phyloP scores from a whole-genome alignment of 1,139 yeast species.

The Candida pseudoviswanathii region DNA sequence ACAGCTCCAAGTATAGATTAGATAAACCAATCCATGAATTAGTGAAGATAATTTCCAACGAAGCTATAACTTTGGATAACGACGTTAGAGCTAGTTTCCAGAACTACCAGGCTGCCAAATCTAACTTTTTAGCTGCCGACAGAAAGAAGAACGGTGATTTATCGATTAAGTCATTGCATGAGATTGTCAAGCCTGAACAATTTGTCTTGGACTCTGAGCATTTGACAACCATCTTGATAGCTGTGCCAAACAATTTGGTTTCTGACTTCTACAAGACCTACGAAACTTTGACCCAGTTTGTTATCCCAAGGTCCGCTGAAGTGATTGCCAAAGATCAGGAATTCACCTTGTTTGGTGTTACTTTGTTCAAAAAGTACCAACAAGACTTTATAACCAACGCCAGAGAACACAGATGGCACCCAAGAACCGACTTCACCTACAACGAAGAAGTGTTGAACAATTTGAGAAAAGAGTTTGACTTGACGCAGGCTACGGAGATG shows the following conservation, averaged over 20 bases:
- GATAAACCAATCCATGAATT: slow-evolving; percentile 83
- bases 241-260: slow-evolving; percentile 72
- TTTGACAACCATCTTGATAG: slow-evolving; percentile 78
- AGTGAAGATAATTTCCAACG: slow-evolving; percentile 68
- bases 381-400: slow-evolving; percentile 68
- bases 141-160: slow-evolving; percentile 92
- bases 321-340: slow-evolving; percentile 73
- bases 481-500: slow-evolving; percentile 73
- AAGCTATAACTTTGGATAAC: slow-evolving; percentile 77
- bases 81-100: slow-evolving; percentile 77
- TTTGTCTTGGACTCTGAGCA: slow-evolving; percentile 87
- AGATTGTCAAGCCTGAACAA: slow-evolving; percentile 80
- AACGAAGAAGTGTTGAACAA: slow-evolving; percentile 75
- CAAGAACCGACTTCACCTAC: slow-evolving; percentile 84
- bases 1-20: slow-evolving; percentile 77
- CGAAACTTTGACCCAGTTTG: slow-evolving; percentile 78
- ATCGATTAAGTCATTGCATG: slow-evolving; percentile 87
- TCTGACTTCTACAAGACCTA: slow-evolving; percentile 66
- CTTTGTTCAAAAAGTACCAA: slow-evolving; percentile 79
- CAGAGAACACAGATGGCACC: slow-evolving; percentile 88
- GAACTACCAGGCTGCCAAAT: slow-evolving; percentile 77
- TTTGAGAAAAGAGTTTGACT: slow-evolving; percentile 75
- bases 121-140: slow-evolving; percentile 84
- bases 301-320: slow-evolving; percentile 88
- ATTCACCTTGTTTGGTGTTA: slow-evolving; percentile 71